Evolutionary conservation across 805 yeast species (phyloP), one percentile per base, ranked within the genome.

Genomic region (Metschnikowia santaceciliae): DNA sequence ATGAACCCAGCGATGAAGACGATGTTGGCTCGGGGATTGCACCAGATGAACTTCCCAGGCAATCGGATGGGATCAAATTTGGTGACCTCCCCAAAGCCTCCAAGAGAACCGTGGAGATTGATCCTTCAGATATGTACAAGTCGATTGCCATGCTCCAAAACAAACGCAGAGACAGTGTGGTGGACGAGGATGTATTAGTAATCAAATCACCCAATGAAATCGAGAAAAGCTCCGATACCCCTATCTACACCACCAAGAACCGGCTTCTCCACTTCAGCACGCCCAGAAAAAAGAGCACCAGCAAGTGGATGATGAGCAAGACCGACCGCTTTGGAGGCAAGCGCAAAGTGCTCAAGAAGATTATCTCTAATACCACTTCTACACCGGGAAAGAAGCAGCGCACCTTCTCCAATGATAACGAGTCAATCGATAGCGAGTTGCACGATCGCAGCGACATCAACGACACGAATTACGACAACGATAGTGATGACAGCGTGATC

Each of bases 121-220:
- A 86, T 33, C 96, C 97, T 1, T 80, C 86, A 45, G 97, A 91
- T 62, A 84, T 90, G 82, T 85, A 76, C 64, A 76, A 85, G 72
- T 90, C 96, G 3, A 86, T 90, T 58, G 83, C 90, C 39, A 83
- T 90, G 84, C 71, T 91, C 70, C 86, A 86, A 57, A 76, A 76
- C 50, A 70, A 68, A n/a, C 66, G 22, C 63, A 65, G 37, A 59
- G 62, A 53, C 46, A 52, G 55, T 42, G 58, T 53, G 33, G 48
- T 52, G 34, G 81, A 84, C 35, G 95, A 92, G 0, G 94, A 92
- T 4, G 90, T 92, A 1, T 67, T 90, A 34, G 81, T 85, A 6
- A 85, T 90, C 41, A 78, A 78, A 53, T 84, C 94, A 0, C 96
- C 98, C 1, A 80, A 85, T 17, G 95, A 86, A 59, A 72, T 86